phyloP scores from a whole-genome alignment of 2,329 filamentous ascomycete genomes.

The Hansfordia pulvinata region DNA sequence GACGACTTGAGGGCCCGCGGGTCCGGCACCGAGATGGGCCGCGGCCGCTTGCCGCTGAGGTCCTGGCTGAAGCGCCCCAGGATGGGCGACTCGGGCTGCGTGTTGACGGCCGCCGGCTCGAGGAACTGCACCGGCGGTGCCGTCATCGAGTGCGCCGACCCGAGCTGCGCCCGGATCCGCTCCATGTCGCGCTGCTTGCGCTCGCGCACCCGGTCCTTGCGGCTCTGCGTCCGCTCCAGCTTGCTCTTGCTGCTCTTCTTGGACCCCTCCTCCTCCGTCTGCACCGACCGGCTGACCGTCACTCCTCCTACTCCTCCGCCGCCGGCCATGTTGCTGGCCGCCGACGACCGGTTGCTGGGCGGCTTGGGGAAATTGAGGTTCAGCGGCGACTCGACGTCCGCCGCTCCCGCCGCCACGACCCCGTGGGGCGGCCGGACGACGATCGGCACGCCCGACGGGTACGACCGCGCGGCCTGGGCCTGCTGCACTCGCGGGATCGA shows the following conservation, averaged over 20 bases:
- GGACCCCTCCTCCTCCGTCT: too few species aligned
- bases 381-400: conserved; percentile 7
- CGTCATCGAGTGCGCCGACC: conserved; percentile 1
- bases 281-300: conserved; percentile 3
- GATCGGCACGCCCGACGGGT: conserved; percentile 14
- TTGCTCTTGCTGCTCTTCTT: too few species aligned
- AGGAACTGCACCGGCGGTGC: background rate
- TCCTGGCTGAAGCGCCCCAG: conserved; percentile 3
- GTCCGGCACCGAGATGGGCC: background rate
- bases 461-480: conserved; percentile 17
- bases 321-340: too few species aligned
- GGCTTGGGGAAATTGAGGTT: conserved; percentile 9
- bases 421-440: conserved; percentile 11
- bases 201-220: conserved; percentile 10
- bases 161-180: conserved; percentile 4
- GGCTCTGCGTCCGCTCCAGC: conserved; percentile 5
- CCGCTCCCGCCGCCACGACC: too few species aligned
- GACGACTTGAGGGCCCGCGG: too few species aligned
- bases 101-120: conserved; percentile 8
- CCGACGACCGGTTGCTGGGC: too few species aligned
- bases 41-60: background rate
- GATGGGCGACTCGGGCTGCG: conserved; percentile 3
- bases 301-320: too few species aligned
- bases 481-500: conserved; percentile 18
- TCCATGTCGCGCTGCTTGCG: conserved; percentile 11